Percentiles rank a stretch among this genome's conserved stretches.
phyloP scores from a whole-genome alignment of 1,284 basidiomycete genomes.

The Fomitiporia mediterranea region DNA sequence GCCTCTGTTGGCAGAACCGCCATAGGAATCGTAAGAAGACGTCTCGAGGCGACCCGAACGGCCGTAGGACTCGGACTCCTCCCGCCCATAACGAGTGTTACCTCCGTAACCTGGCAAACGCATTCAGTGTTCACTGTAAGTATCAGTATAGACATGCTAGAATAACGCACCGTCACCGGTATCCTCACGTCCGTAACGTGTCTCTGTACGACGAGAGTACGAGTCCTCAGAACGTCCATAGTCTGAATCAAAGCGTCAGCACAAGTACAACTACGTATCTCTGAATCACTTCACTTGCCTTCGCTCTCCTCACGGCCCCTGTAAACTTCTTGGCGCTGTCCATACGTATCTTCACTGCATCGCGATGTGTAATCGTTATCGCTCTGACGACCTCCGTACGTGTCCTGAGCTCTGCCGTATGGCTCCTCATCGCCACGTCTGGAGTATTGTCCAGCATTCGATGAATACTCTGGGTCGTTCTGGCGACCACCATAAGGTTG shows the following conservation, averaged over 20 bases:
- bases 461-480: not conserved
- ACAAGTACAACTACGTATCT: not conserved
- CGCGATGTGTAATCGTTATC: not conserved
- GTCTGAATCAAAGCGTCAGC: not conserved
- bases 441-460: not conserved
- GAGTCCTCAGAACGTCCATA: not conserved
- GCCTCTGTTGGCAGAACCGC: not conserved
- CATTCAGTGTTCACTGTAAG: not conserved
- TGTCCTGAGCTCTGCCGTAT: not conserved
- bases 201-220: not conserved
- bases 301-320: not conserved
- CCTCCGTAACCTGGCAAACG: not conserved
- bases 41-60: not conserved
- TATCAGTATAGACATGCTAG: not conserved
- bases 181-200: not conserved
- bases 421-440: not conserved
- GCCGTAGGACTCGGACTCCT: not conserved
- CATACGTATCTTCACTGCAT: not conserved
- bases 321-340: not conserved
- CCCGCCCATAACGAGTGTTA: not conserved
- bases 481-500: slow-evolving; percentile 14
- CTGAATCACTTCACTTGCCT: not conserved
- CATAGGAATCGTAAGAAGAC: not conserved
- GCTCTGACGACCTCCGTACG: slow-evolving; percentile 1
- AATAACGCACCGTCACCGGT: not conserved